Base-by-base conservation (phyloP, 345 rosid species). In the Arabis alpina region DNA sequence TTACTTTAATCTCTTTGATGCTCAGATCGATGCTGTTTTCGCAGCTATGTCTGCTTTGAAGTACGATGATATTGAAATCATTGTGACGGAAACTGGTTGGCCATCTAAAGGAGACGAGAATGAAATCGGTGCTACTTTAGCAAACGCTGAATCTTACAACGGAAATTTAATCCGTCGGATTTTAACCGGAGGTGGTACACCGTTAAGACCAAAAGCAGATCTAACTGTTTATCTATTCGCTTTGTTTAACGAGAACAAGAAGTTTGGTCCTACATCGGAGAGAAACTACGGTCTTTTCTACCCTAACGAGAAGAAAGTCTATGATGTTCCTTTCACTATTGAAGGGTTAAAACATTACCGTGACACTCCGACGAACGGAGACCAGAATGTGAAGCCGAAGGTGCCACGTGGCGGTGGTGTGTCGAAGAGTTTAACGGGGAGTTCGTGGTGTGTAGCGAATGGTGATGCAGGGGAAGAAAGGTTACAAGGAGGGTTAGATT, bases 51-150 rank as follows among this genome's bases (percentile, higher is more conserved):
- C 93, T 0, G 90, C 92, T 2, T 50, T 94, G 30, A 89, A 91
- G n/a, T 91, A 76, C 30, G 89, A 91, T 3, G 98, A 94, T 12
- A 72, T 94, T 4, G 64, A 67, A 10, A 68, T 94, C 39, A 86
- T 88, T 2, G 90, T 94, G 1, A 89, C 96, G 14, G 99, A 94
- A 68, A 94, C 99, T 8, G 97, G 99, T 0, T 94, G 99, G 99
- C 99, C 99, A 0, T 89, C 98, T 0, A 87, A 91, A 37, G 99
- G 99, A 4, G 98, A 89, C 44, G 84, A 79, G 54, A 88, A 79
- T 36, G 98, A 94, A 77, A 47, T 80, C 6, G 99, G 99, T 3
- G 98, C 98, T 0, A 82, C 79, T 19, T 3, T 85, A 2, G 77
- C 47, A 25, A 89, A 94, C 66, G 99, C 99, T 0, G 93, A 89